A percentile compares a stretch with the other conserved stretches of the same genome.
Conservation (phyloP, 805 yeast species). For the Wickerhamiella domercqiae region DNA sequence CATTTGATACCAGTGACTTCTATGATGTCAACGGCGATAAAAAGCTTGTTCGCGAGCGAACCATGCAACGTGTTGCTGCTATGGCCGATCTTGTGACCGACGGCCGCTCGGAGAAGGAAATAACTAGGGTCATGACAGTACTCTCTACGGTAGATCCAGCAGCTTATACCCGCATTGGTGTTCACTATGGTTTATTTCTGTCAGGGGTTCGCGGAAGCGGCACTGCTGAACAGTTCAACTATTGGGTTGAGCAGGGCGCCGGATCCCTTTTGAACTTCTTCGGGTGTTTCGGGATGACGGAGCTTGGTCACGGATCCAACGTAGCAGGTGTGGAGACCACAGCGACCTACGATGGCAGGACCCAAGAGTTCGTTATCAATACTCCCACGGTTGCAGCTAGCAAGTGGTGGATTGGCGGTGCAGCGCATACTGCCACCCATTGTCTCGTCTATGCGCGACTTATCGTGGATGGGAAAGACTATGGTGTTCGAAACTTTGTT, state of each 20-base stretch:
- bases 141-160: constrained; percentile 46
- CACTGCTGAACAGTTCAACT: constrained; percentile 64
- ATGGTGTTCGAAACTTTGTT: constrained; percentile 84
- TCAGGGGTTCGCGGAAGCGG: constrained; percentile 78
- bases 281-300: constrained; percentile 92
- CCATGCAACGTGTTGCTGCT: constrained; percentile 20
- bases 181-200: constrained; percentile 74
- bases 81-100: constrained; percentile 17
- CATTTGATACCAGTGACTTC: constrained; percentile 28
- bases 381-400: constrained; percentile 90
- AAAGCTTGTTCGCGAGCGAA: constrained; percentile 23
- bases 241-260: constrained; percentile 58
- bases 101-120: constrained; percentile 19
- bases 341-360: constrained; percentile 54
- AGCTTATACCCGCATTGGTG: constrained; percentile 68
- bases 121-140: constrained; percentile 17
- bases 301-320: constrained; percentile 83
- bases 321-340: constrained; percentile 91
- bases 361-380: constrained; percentile 56
- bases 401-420: constrained; percentile 99
- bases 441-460: constrained; percentile 73
- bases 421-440: constrained; percentile 88
- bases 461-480: constrained; percentile 65
- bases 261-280: constrained; percentile 28
- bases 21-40: constrained; percentile 33